These are phyloP conservation scores for Phytopythium cucurbitacearum DNA, from an alignment of 352 stramenopile species.

Conservation along the genomic window DNA sequence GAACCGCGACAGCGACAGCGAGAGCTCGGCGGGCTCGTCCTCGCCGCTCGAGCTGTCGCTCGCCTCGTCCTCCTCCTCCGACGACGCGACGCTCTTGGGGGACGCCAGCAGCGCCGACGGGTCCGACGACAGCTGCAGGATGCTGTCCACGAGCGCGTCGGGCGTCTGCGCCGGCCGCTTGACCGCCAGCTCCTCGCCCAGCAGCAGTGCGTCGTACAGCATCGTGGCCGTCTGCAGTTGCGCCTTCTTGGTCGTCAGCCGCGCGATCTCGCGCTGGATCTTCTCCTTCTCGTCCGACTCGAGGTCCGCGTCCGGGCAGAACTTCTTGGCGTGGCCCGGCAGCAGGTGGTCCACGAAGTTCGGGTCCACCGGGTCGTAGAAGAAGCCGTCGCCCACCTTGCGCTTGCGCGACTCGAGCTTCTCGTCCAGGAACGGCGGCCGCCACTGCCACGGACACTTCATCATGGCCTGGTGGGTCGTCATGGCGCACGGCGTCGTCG, in stretches of 20 bases:
- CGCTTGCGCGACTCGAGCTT: conserved; percentile 80
- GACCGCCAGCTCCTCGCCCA: conserved; percentile 9
- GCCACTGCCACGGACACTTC: conserved; percentile 88
- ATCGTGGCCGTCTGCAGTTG: conserved; percentile 24
- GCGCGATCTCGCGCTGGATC: conserved; percentile 81
- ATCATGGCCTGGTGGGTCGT: conserved; percentile 80
- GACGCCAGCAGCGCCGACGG: conserved; percentile 46
- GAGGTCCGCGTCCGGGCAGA: conserved; percentile 55
- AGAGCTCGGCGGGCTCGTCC: conserved; percentile 21
- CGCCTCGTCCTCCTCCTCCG: conserved; percentile 34
- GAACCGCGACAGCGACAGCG: conserved; percentile 17
- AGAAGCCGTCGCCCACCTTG: conserved; percentile 77
- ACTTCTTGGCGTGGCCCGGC: conserved; percentile 74
- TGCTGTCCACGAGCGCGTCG: conserved; percentile 67
- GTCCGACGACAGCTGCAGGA: conserved; percentile 66
- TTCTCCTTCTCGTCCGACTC: conserved; percentile 80
- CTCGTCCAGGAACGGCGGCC: conserved; percentile 79
- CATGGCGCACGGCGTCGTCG: conserved; percentile 33
- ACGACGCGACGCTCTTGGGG: conserved; percentile 58
- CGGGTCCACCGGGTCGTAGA: conserved; percentile 84
- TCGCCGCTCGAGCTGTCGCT: conserved; percentile 25
- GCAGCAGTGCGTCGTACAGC: conserved; percentile 31
- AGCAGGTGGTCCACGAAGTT: conserved; percentile 83
- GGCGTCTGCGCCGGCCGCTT: conserved; percentile 13
- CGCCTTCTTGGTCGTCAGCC: conserved; percentile 70